phyloP scores from a whole-genome alignment of 352 stramenopile genomes.

The Aphanomyces euteiches region DNA sequence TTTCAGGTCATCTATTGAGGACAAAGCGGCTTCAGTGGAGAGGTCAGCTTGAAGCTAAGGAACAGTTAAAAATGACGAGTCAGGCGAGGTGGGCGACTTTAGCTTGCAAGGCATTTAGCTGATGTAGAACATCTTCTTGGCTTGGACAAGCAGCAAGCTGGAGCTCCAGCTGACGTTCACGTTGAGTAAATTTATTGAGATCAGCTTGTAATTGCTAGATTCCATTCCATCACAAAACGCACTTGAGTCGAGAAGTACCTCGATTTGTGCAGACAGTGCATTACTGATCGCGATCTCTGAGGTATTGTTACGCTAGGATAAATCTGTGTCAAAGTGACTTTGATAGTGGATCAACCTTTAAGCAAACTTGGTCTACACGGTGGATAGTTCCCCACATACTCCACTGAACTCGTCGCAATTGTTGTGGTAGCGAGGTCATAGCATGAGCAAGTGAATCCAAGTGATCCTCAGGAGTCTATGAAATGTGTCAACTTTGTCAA shows the following conservation, averaged over 20 bases:
- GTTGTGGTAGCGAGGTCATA: not conserved
- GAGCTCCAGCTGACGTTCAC: constrained; percentile 11
- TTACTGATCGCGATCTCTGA: not conserved
- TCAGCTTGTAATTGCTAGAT: constrained; percentile 12
- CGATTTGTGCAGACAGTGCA: not conserved
- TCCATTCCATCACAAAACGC: not conserved
- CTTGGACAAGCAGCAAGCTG: constrained; percentile 10
- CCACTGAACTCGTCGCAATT: not conserved
- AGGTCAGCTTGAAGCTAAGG: constrained; percentile 2
- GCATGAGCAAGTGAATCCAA: not conserved
- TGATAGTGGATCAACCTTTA: too few species aligned
- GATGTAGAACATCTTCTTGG: constrained; percentile 14
- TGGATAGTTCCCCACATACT: not conserved
- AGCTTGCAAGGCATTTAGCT: constrained; percentile 1
- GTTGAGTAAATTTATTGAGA: not conserved
- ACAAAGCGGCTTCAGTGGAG: not conserved
- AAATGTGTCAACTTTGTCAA: not conserved
- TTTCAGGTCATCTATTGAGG: constrained; percentile 8
- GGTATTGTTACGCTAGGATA: too few species aligned
- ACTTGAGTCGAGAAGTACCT: not conserved
- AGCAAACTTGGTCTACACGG: too few species aligned
- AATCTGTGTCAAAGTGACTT: too few species aligned
- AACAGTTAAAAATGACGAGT: not conserved
- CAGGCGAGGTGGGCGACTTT: not conserved
- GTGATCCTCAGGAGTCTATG: not conserved